Base-by-base conservation (phyloP, 805 yeast genomes). In the Ogataea pini region DNA sequence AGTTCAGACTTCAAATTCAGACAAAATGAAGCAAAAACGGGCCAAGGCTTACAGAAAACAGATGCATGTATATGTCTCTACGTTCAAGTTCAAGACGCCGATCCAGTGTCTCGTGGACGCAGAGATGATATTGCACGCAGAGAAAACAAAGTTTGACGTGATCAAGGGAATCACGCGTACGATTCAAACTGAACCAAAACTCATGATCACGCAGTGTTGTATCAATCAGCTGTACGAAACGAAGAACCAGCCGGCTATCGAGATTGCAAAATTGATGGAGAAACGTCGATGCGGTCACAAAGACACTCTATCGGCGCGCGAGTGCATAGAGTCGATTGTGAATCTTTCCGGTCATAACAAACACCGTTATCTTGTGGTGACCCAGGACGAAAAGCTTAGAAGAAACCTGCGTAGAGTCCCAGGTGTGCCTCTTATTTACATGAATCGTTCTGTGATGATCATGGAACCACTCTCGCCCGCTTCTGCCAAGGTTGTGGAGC, bases 141-240 rank as follows among this genome's bases (percentile, higher is more conserved):
- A 78, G 50, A 75, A 78, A 49, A 77, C 88, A 13, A 83, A 85
- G 47, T 89, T 79, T 65, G 90, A 92, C 65, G 69, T 94, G n/a
- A 74, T 72, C n/a, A 86, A 87, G 61, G 96, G 94, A 10, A 71
- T 94, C 27, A 73, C 80, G 48, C 73, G 94, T 52, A 89, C 96
- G 0, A 71, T 92, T 12, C 98, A 92, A 65, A 88, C 83, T 10
- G 91, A 87, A 58, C 80, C 83, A 25, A 94, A 92, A 61, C 87
- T 89, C 17, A 79, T 94, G 95, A 86, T 94, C 46, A 89, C 99
- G 2, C 98, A 94, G 67, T 94, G 99, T 64, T 87, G 96, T 59
- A 89, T 94, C 77, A 89, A 89, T 62, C 85, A 87, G 16, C 71
- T 94, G 25, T 94, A 94, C 66, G 76, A 76, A 38, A 75, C 85